These are phyloP conservation scores for Pseudonitzschia delicatissima DNA, from an alignment of 108 stramenopile genomes.

Conservation along the genomic window DNA sequence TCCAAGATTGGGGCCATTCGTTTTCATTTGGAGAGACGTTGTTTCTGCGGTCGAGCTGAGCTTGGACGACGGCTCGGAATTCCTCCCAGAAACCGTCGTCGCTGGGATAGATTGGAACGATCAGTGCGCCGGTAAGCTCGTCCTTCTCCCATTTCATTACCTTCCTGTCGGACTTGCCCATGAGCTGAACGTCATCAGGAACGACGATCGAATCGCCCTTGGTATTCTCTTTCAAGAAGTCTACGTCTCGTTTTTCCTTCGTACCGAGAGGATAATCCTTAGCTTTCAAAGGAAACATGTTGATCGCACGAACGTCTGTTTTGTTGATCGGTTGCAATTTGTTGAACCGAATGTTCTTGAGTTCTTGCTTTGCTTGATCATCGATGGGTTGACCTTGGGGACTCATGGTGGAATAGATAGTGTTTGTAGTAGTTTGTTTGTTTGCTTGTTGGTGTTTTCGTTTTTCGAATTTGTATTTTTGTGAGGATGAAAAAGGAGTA, in stretches of 20 bases:
- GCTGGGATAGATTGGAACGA: not conserved
- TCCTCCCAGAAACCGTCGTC: slow-evolving; percentile 17
- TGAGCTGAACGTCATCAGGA: not conserved
- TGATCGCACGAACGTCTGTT: not conserved
- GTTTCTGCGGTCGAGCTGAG: slow-evolving; percentile 1
- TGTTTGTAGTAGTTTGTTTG: not conserved
- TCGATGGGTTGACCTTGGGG: no score
- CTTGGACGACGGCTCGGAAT: slow-evolving; percentile 7
- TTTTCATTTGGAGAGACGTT: not conserved
- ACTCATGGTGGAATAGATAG: not conserved
- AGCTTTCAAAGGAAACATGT: slow-evolving; percentile 1
- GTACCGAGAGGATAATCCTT: slow-evolving; percentile 1
- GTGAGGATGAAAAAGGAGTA: no score
- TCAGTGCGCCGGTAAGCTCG: not conserved
- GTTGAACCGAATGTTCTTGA: not conserved
- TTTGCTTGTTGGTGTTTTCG: not conserved
- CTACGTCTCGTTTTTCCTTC: no score
- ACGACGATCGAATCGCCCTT: slow-evolving; percentile 3
- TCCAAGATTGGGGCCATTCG: slow-evolving; percentile 26
- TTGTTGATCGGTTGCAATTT: not conserved
- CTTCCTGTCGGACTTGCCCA: not conserved
- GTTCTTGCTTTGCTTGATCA: no score
- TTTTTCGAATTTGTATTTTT: no score
- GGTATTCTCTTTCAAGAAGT: not conserved
- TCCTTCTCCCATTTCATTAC: not conserved